Percentiles rank a stretch among this genome's conserved stretches.
phyloP scores from a whole-genome alignment of 2,329 filamentous ascomycete genomes.

The Microdochium paspali region DNA sequence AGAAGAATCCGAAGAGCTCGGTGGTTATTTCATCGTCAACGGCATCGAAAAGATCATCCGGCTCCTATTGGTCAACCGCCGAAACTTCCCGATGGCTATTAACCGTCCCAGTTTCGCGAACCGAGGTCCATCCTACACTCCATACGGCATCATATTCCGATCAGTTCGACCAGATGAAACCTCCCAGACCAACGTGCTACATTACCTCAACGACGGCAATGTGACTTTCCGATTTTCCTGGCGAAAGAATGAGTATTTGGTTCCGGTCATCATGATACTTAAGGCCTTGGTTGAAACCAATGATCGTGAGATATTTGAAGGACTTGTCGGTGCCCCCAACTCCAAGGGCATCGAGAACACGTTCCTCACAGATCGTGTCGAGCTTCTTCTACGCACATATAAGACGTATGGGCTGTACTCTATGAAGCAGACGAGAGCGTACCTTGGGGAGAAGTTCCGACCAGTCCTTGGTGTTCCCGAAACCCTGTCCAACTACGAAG shows the following conservation, averaged over 20 bases:
- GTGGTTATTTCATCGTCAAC: constrained; percentile 96
- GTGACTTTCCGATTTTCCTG: constrained; percentile 96
- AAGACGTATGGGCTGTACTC: constrained; percentile 82
- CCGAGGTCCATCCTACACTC: constrained; percentile 79
- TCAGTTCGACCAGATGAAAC: constrained; percentile 95
- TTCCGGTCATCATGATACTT: constrained; percentile 92
- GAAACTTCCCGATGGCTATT: constrained; percentile 95
- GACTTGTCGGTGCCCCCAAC: constrained; percentile 68
- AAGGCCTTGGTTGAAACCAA: constrained; percentile 95
- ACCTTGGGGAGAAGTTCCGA: constrained; percentile 84
- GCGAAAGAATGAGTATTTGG: constrained; percentile 94
- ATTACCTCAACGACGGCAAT: constrained; percentile 93
- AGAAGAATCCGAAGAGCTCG: constrained; percentile 92
- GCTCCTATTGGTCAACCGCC: constrained; percentile 77
- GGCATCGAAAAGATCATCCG: constrained; percentile 96
- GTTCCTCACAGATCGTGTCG: constrained; percentile 89
- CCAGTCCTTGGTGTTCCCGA: constrained; percentile 77
- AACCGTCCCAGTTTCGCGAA: constrained; percentile 82
- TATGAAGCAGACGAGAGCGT: constrained; percentile 71
- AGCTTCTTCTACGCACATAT: constrained; percentile 85
- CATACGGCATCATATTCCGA: constrained; percentile 82
- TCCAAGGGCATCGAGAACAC: constrained; percentile 78
- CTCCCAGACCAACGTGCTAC: constrained; percentile 92
- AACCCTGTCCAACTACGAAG: constrained; percentile 78
- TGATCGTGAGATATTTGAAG: constrained; percentile 91